phyloP scores from a whole-genome alignment of 257 asterid genomes.

The Paraleonurus japonicus region DNA sequence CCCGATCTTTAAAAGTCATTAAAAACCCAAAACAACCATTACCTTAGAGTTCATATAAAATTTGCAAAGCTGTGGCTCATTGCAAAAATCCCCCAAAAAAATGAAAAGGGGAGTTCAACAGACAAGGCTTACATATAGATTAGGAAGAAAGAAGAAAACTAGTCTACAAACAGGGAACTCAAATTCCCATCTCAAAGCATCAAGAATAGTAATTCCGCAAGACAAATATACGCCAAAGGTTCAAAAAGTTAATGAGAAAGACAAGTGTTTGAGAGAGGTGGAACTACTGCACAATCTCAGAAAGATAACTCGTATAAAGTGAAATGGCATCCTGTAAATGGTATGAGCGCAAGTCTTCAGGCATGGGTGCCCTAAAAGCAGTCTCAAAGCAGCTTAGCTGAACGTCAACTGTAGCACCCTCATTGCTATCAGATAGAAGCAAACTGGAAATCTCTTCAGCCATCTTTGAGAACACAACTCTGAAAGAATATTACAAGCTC shows the following conservation, averaged over 20 bases:
- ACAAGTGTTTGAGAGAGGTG: background rate
- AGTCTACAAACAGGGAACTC: constrained; percentile 22
- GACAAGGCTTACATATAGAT: constrained; percentile 8
- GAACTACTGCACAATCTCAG: constrained; percentile 44
- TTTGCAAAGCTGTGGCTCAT: no score
- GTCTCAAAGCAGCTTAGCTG: constrained; percentile 70
- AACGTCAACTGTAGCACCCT: constrained; percentile 45
- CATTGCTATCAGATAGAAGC: constrained; percentile 60
- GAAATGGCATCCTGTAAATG: constrained; percentile 80
- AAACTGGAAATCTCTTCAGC: constrained; percentile 75
- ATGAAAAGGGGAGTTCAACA: no score
- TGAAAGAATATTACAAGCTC: constrained; percentile 34
- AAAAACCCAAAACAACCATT: no score
- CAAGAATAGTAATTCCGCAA: background rate
- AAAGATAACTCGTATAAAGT: constrained; percentile 58
- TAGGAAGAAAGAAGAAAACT: background rate
- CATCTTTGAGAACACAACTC: constrained; percentile 91
- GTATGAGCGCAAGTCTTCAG: constrained; percentile 72
- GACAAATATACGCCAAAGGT: background rate
- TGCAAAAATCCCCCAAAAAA: no score
- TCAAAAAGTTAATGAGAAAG: constrained; percentile 15
- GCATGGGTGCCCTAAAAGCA: constrained; percentile 67
- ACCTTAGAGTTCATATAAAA: no score
- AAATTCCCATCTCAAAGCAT: constrained; percentile 9
- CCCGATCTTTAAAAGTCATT: no score